Evolutionary conservation across 73 alveolate species (phyloP), one percentile per base, ranked within the genome.

Genomic region (Durusdinium trenchii): DNA sequence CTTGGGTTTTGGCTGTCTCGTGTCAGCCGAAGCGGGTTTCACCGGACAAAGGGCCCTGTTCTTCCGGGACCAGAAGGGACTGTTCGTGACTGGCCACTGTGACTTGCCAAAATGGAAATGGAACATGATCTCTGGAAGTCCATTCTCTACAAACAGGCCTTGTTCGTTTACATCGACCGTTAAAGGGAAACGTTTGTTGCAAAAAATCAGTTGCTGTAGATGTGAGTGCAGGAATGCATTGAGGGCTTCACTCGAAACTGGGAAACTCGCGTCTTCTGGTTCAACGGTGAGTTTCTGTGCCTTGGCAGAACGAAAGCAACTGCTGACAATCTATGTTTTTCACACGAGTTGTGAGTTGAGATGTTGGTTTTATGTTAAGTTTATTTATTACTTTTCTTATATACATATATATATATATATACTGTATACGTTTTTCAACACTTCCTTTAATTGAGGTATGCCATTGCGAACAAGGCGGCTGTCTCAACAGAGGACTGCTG

Each of bases 181-280:
- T n/a, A n/a, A n/a, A n/a, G n/a, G n/a, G n/a, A n/a, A n/a, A n/a
- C n/a, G n/a, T n/a, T n/a, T n/a, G n/a, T n/a, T n/a, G n/a, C n/a
- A n/a, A n/a, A n/a, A n/a, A n/a, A 57, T 23, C 69, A 57, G 23
- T n/a, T 71, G 84, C 36, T 7, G 51, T 73, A 10, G 7, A 6
- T n/a, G 46, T 4, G 1, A n/a, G 6, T 51, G 73, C 94, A 91
- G 75, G 99, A 94, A 69, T 81, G 91, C 81, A 76, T 94, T n/a
- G 99, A 94, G 7, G 99, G 99, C 51, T 94, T 94, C 69, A 78
- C 83, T 23, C 92, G 99, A 16, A 94, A 94, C 42, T 94, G 99
- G 99, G 99, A 94, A 83, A 94, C 99, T 20, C 85, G 99, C 38
- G 94, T 94, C 45, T 94, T 94, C 83, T 94, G 99, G 99, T 94